These are phyloP conservation scores for Agrocybe pediades DNA, from an alignment of 768 basidiomycete species.

Conservation along the genomic window DNA sequence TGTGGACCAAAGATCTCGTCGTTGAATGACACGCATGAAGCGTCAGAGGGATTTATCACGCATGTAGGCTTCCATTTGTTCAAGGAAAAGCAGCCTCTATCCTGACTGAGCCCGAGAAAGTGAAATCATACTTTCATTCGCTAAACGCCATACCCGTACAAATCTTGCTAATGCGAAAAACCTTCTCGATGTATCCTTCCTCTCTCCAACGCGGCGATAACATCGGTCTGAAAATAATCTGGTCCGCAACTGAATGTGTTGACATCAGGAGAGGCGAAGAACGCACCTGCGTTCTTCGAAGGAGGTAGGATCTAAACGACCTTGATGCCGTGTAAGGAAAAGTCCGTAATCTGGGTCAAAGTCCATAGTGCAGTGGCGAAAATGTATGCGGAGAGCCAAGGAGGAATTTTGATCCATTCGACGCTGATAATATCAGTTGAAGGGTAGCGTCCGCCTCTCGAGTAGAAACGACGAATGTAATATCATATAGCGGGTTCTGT, in stretches of 20 bases:
- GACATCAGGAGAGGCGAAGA: slow-evolving; percentile 16
- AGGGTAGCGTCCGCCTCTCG: slow-evolving; percentile 54
- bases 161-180: slow-evolving; percentile 9
- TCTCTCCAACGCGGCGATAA: slow-evolving; percentile 31
- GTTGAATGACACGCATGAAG: no score
- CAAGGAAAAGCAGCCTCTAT: no score
- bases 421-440: slow-evolving; percentile 37
- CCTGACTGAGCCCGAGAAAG: no score
- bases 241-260: slow-evolving; percentile 54
- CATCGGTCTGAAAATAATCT: slow-evolving; percentile 40
- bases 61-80: no score
- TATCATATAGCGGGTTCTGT: slow-evolving; percentile 25
- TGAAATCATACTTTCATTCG: not conserved
- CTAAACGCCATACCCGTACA: not conserved
- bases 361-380: slow-evolving; percentile 30
- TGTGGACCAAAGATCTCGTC: no score
- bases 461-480: slow-evolving; percentile 50
- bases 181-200: slow-evolving; percentile 39
- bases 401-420: slow-evolving; percentile 6
- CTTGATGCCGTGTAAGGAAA: slow-evolving; percentile 4
- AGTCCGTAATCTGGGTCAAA: not conserved
- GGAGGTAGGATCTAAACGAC: slow-evolving; percentile 17
- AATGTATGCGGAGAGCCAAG: slow-evolving; percentile 37
- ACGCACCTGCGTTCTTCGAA: slow-evolving; percentile 21
- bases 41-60: no score